Conservation (phyloP, 306 rosid species). For the Cicer judaicum region DNA sequence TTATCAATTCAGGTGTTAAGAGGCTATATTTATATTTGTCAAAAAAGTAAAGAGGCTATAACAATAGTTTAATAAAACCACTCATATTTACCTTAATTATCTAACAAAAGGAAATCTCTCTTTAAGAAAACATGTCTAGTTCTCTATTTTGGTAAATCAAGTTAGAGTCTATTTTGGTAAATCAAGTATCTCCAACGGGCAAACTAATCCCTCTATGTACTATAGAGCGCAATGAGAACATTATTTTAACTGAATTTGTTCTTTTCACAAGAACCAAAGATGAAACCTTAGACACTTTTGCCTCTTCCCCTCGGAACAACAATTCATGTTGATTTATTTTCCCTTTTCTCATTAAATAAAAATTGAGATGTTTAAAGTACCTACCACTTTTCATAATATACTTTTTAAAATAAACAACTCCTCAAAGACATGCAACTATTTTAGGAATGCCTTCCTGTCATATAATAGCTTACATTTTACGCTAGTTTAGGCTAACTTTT, state of each 20-base stretch:
- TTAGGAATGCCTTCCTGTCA: neutral
- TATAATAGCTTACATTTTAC: neutral
- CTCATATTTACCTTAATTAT: neutral
- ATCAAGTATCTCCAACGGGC: no score
- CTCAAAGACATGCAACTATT: neutral
- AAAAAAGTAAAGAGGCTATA: neutral
- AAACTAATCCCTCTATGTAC: no score
- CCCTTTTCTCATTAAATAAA: no score
- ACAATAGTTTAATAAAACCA: neutral
- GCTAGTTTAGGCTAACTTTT: neutral
- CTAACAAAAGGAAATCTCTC: neutral
- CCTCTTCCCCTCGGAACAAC: neutral
- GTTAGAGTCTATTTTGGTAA: no score
- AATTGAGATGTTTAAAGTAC: neutral
- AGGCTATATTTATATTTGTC: neutral
- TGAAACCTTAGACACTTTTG: neutral
- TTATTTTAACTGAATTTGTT: no score
- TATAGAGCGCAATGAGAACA: no score
- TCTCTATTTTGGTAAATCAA: no score
- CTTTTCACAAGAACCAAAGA: neutral
- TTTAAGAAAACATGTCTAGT: no score
- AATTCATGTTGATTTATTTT: no score
- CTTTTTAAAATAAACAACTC: neutral
- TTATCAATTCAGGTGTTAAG: conserved; percentile 12
- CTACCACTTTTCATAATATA: neutral